Conservation (phyloP, 108 stramenopile species). For the Discostella pseudostelligera region DNA sequence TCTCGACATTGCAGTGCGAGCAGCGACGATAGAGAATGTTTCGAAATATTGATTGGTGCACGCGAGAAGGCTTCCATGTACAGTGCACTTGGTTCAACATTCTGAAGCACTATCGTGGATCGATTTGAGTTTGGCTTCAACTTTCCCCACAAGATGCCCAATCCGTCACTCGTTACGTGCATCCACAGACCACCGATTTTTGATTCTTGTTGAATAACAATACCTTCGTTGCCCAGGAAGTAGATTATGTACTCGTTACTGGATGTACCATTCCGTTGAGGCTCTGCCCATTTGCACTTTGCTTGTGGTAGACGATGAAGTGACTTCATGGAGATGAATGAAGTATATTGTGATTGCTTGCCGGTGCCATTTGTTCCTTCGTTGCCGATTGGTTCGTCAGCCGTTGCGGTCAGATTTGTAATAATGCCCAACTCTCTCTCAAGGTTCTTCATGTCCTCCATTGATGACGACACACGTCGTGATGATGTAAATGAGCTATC, state of each 20-base stretch:
- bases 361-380: too few relatives aligned
- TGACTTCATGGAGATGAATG: constrained; percentile 17
- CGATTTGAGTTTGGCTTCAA: constrained; percentile 1
- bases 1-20: constrained; percentile 9
- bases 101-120: not conserved
- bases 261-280: not conserved
- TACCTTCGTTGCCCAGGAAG: constrained; percentile 17
- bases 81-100: not conserved
- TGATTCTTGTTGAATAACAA: constrained; percentile 20
- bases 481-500: not conserved
- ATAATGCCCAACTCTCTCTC: not conserved
- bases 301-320: constrained; percentile 17
- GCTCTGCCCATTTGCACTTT: constrained; percentile 28
- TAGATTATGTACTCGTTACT: not conserved
- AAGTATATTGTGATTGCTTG: not conserved
- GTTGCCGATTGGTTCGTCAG: not conserved
- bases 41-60: constrained; percentile 12
- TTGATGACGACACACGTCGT: not conserved
- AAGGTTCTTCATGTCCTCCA: not conserved
- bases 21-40: constrained; percentile 14
- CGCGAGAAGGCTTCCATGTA: constrained; percentile 12
- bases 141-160: constrained; percentile 14
- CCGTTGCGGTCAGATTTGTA: too few relatives aligned
- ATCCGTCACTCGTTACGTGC: constrained; percentile 24
- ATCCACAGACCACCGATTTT: constrained; percentile 17